Conservation (phyloP, 2,329 filamentous ascomycete genomes). For the Aspergillus novoparasiticus region DNA sequence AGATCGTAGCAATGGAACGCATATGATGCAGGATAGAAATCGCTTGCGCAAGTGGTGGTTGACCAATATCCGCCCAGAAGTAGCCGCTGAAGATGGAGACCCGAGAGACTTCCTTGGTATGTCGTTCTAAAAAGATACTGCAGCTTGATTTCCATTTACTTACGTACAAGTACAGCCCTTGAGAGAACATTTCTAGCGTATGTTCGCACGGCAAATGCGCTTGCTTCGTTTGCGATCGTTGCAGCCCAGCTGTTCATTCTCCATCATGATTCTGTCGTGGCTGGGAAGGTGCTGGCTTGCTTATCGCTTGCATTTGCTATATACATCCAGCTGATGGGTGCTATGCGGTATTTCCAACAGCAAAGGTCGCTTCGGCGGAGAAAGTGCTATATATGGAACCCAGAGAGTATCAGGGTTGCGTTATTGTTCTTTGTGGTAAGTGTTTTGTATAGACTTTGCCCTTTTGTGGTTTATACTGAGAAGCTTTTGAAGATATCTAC, state of each 20-base stretch:
- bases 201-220: slow-evolving; percentile 2
- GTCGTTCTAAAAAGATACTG: background rate
- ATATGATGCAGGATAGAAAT: too few relatives aligned
- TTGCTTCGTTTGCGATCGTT: slow-evolving; percentile 2
- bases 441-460: background rate
- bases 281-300: background rate
- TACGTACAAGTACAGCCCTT: background rate
- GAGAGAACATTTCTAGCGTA: slow-evolving; percentile 3
- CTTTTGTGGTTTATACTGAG: background rate
- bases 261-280: background rate
- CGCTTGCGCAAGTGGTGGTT: background rate
- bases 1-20: background rate
- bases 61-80: background rate
- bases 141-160: background rate
- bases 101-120: slow-evolving; percentile 2
- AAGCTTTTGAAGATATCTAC: background rate
- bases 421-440: background rate
- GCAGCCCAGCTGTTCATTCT: slow-evolving; percentile 1
- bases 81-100: background rate
- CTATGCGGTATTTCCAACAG: background rate
- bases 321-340: background rate
- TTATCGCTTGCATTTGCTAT: slow-evolving; percentile 1
- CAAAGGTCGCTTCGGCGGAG: background rate
- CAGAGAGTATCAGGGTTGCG: slow-evolving; percentile 1
- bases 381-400: background rate